Conservation (phyloP, 495 filamentous ascomycete species). For the Astrothelium subdiscretum region DNA sequence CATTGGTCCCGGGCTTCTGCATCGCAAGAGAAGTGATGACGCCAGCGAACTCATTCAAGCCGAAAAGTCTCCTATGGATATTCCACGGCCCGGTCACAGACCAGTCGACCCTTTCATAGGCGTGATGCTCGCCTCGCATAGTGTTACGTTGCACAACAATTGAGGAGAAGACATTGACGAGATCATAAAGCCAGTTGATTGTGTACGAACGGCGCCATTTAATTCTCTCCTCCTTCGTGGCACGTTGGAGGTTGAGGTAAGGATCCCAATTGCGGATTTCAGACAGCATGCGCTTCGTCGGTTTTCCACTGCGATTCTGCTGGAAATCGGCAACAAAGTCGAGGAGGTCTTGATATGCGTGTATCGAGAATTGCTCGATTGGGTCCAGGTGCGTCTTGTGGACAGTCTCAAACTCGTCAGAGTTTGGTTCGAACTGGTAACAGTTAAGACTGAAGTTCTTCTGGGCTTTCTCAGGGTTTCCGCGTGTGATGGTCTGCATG, state of each 20-base stretch:
- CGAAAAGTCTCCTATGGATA: constrained; percentile 28
- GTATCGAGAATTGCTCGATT: constrained; percentile 32
- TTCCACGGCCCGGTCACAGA: constrained; percentile 18
- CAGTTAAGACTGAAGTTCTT: constrained; percentile 17
- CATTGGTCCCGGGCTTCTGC: constrained; percentile 30
- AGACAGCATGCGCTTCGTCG: constrained; percentile 32
- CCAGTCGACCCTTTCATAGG: constrained; percentile 29
- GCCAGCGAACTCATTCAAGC: constrained; percentile 31
- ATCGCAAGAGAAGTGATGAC: constrained; percentile 30
- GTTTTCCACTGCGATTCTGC: constrained; percentile 33
- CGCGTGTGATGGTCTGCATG: constrained; percentile 29
- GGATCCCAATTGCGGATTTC: constrained; percentile 35
- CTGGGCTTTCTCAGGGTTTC: constrained; percentile 27
- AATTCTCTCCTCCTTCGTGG: constrained; percentile 28
- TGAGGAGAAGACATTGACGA: constrained; percentile 34
- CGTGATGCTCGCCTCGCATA: constrained; percentile 22
- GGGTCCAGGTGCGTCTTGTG: constrained; percentile 20
- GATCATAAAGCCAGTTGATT: constrained; percentile 42
- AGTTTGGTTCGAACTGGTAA: constrained; percentile 9
- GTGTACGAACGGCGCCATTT: constrained; percentile 37
- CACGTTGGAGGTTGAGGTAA: constrained; percentile 28
- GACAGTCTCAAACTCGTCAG: constrained; percentile 5
- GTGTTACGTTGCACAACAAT: constrained; percentile 32
- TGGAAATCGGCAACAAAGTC: constrained; percentile 39
- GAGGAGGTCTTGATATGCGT: constrained; percentile 34